Evolutionary conservation across 1,284 basidiomycete genomes (phyloP).

Genomic region (Mycena sp.): DNA sequence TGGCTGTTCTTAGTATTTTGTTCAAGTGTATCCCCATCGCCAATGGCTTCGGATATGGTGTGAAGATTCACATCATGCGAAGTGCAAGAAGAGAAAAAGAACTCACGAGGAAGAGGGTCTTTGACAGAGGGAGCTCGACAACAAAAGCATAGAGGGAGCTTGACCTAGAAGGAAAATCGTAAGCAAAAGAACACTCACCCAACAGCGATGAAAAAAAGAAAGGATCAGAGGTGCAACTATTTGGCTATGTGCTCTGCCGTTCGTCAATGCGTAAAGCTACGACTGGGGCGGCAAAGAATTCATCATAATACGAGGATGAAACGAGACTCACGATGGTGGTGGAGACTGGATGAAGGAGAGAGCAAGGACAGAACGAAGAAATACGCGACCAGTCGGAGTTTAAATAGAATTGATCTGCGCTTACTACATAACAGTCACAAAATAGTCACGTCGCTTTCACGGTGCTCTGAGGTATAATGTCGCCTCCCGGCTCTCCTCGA

Average conservation of each 20-base stretch:
- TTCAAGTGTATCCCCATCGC: constrained; percentile 50
- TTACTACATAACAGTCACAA: too few relatives aligned
- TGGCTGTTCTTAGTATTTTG: constrained; percentile 63
- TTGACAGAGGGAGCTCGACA: too few relatives aligned
- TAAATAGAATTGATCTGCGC: constrained; percentile 10
- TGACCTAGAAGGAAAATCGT: too few relatives aligned
- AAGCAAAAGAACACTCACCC: too few relatives aligned
- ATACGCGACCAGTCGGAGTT: not conserved
- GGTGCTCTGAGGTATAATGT: constrained; percentile 43
- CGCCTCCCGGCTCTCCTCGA: constrained; percentile 62
- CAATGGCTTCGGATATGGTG: constrained; percentile 51
- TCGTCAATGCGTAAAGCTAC: constrained; percentile 55
- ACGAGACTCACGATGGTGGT: constrained; percentile 36
- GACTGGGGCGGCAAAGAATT: constrained; percentile 63
- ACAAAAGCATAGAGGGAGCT: too few relatives aligned
- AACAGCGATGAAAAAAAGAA: constrained; percentile 10
- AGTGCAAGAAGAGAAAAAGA: constrained; percentile 21
- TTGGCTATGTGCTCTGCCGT: constrained; percentile 58
- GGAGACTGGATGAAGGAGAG: not conserved
- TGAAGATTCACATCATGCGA: constrained; percentile 50
- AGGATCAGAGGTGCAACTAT: constrained; percentile 55
- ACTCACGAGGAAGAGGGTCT: not conserved
- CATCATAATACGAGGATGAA: constrained; percentile 44
- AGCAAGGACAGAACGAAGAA: constrained; percentile 1
- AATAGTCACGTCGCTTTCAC: not conserved